Percentiles rank a stretch among this genome's conserved stretches.
Evolutionary conservation across 2,329 filamentous ascomycete genomes (phyloP).

Genomic region (Lasiodiplodia theobromae): DNA sequence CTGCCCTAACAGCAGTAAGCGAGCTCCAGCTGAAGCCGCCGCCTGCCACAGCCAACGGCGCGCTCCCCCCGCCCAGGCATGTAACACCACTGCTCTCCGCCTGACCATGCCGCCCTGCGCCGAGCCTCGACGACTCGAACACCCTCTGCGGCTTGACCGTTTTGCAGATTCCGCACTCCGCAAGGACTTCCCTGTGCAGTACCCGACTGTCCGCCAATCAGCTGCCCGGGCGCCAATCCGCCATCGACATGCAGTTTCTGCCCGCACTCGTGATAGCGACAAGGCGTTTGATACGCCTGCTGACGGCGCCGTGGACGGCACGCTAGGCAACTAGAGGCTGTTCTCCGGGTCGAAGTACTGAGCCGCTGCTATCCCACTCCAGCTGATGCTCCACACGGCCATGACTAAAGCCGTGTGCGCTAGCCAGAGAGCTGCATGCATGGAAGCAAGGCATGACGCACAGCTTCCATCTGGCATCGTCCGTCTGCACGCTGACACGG

Average conservation of each 20-base stretch:
- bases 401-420: background rate
- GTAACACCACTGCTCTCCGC: background rate
- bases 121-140: background rate
- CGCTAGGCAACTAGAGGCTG: background rate
- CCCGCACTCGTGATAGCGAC: conserved; percentile 13
- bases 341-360: background rate
- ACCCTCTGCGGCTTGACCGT: conserved; percentile 10
- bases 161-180: conserved; percentile 7
- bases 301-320: background rate
- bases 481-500: too few relatives aligned
- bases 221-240: background rate
- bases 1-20: background rate
- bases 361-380: background rate
- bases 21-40: conserved; percentile 2
- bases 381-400: conserved; percentile 3
- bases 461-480: background rate
- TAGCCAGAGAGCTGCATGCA: too few relatives aligned
- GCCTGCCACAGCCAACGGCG: conserved; percentile 4
- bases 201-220: conserved; percentile 3
- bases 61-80: background rate
- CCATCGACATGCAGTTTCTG: conserved; percentile 6
- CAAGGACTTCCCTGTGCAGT: conserved; percentile 13
- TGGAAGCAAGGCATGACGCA: background rate
- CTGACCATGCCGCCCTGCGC: conserved; percentile 12
- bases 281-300: conserved; percentile 17